Evolutionary conservation across 2,329 filamentous ascomycete genomes (phyloP).

Genomic region (Paraphaeosphaeria minitans): DNA sequence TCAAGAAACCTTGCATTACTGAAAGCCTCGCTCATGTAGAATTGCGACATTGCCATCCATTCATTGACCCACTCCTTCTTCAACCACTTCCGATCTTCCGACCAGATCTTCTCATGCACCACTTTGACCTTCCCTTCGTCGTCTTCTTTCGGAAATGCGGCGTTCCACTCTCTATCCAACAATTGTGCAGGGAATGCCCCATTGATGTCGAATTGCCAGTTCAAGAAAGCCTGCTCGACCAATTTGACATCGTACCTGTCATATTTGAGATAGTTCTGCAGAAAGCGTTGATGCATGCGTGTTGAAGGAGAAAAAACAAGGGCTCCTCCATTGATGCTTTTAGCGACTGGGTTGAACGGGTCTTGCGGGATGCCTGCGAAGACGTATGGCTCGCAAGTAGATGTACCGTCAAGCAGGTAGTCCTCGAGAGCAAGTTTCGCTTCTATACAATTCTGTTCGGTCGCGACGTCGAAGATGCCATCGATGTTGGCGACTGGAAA

Average conservation of each 20-base stretch:
- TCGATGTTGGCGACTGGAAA: conserved; percentile 40
- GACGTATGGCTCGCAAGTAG: conserved; percentile 37
- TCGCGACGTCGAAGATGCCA: conserved; percentile 34
- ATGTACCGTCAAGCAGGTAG: conserved; percentile 22
- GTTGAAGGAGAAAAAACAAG: conserved; percentile 40
- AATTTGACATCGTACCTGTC: conserved; percentile 36
- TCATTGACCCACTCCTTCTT: conserved; percentile 30
- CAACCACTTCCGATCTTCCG: conserved; percentile 23
- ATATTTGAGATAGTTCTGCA: conserved; percentile 41
- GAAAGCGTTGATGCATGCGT: conserved; percentile 35
- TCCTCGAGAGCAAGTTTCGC: conserved; percentile 32
- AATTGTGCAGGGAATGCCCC: conserved; percentile 34
- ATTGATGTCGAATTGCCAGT: conserved; percentile 37
- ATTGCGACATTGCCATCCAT: conserved; percentile 34
- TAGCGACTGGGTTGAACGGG: conserved; percentile 14
- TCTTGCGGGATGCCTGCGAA: conserved; percentile 36
- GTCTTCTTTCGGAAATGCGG: conserved; percentile 31
- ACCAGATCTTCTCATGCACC: conserved; percentile 46
- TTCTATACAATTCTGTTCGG: conserved; percentile 25
- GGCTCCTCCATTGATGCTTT: conserved; percentile 40
- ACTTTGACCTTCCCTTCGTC: conserved; percentile 36
- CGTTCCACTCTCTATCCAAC: conserved; percentile 36
- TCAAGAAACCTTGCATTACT: conserved; percentile 17
- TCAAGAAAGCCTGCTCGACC: conserved; percentile 43
- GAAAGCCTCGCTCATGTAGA: conserved; percentile 33